Evolutionary conservation across 495 filamentous ascomycete species (phyloP).

Genomic region (Neohortaea acidophila): DNA sequence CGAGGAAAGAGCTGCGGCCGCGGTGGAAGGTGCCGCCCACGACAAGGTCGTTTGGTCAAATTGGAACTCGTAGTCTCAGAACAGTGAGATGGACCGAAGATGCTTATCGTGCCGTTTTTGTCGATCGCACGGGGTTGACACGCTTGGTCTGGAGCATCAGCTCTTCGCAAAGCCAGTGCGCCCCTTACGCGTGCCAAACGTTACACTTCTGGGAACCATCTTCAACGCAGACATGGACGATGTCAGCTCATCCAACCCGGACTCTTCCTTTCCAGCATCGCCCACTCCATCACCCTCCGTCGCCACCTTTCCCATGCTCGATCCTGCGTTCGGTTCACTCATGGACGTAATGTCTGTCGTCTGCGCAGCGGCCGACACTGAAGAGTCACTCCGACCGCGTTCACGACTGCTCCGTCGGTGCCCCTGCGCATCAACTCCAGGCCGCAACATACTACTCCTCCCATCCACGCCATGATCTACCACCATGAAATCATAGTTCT

Average conservation of each 20-base stretch:
- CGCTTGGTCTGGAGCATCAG: too few relatives aligned
- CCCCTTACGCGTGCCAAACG: conserved; percentile 48
- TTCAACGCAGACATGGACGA: conserved; percentile 68
- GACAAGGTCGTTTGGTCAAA: too few relatives aligned
- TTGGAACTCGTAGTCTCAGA: too few relatives aligned
- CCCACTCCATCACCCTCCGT: background rate
- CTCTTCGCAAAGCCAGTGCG: conserved; percentile 26
- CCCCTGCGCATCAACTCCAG: conserved; percentile 17
- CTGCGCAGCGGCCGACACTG: conserved; percentile 8
- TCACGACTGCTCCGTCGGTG: conserved; percentile 16
- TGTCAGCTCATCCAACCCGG: conserved; percentile 56
- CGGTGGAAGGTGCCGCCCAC: too few relatives aligned
- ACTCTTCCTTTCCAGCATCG: conserved; percentile 37
- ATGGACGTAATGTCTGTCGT: conserved; percentile 19
- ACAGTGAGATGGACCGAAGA: too few relatives aligned
- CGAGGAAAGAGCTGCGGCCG: too few relatives aligned
- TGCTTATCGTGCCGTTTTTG: too few relatives aligned
- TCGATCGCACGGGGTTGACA: too few relatives aligned
- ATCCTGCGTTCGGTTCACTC: conserved; percentile 5
- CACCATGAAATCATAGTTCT: conserved; percentile 80
- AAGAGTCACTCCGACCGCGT: conserved; percentile 9
- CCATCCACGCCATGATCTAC: conserved; percentile 81
- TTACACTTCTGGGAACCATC: conserved; percentile 65
- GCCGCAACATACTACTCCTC: conserved; percentile 57
- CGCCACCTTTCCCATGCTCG: background rate